A percentile compares a stretch with the other conserved stretches of the same genome.
Evolutionary conservation across 2,329 filamentous ascomycete species (phyloP).

Genomic region (Cordyceps tenuipes): DNA sequence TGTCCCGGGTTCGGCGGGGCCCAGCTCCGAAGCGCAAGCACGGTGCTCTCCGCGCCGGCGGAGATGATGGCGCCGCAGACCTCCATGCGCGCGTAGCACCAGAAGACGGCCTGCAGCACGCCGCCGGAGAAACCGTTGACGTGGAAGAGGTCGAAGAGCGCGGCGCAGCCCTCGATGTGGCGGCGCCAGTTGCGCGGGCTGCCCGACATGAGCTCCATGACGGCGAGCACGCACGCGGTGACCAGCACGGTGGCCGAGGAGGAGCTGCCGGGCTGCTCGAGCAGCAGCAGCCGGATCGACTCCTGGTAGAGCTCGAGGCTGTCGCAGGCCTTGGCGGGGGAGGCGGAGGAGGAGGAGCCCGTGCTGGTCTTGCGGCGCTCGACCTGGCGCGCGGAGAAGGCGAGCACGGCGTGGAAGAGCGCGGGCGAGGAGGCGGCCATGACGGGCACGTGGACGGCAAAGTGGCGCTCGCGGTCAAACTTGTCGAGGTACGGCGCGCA

Average conservation of each 20-base stretch:
- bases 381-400: constrained; percentile 44
- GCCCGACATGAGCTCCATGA: constrained; percentile 40
- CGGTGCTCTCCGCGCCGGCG: constrained; percentile 36
- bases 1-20: constrained; percentile 22
- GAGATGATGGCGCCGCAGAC: constrained; percentile 46
- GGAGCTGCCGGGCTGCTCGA: constrained; percentile 30
- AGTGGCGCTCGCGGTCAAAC: constrained; percentile 44
- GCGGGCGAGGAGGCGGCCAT: constrained; percentile 37
- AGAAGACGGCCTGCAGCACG: constrained; percentile 46
- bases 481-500: constrained; percentile 44
- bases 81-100: constrained; percentile 52
- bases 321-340: constrained; percentile 35
- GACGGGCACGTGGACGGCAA: constrained; percentile 41
- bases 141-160: constrained; percentile 40
- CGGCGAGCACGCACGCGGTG: constrained; percentile 38
- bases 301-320: constrained; percentile 47
- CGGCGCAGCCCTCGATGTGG: constrained; percentile 48
- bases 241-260: constrained; percentile 35
- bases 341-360: constrained; percentile 32
- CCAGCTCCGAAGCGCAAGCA: constrained; percentile 43
- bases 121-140: constrained; percentile 37
- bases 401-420: constrained; percentile 41
- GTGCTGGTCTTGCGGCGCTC: constrained; percentile 35
- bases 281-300: constrained; percentile 36
- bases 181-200: constrained; percentile 43